Evolutionary conservation across 352 stramenopile species (phyloP).

Genomic region (Phytophthora ramorum): DNA sequence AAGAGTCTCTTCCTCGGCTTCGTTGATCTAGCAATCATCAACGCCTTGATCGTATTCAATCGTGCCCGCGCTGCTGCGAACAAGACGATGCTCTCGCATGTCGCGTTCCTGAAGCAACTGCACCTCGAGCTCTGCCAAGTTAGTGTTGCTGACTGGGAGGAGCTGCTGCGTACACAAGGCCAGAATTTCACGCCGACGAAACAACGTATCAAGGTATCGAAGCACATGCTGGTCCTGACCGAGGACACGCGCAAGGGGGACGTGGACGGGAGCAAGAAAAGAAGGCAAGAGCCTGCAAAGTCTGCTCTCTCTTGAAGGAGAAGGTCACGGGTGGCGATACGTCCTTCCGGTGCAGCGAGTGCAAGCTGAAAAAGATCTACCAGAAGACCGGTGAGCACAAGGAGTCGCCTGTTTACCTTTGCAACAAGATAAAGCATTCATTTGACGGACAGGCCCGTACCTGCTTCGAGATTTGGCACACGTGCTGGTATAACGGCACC

Average conservation of each 20-base stretch:
- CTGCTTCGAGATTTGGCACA: slow-evolving; percentile 1
- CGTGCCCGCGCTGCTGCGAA: background rate
- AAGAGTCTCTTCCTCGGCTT: slow-evolving; percentile 13
- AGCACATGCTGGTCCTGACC: too few relatives aligned
- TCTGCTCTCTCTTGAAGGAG: too few relatives aligned
- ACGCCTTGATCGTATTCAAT: slow-evolving; percentile 5
- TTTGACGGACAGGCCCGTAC: background rate
- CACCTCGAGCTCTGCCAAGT: slow-evolving; percentile 2
- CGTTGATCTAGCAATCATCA: slow-evolving; percentile 8
- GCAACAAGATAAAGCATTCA: background rate
- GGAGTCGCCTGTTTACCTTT: background rate
- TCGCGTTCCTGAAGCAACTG: slow-evolving; percentile 4
- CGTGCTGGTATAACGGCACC: too few relatives aligned
- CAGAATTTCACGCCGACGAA: slow-evolving; percentile 3
- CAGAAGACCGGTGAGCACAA: background rate
- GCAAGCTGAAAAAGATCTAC: background rate
- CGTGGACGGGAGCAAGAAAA: too few relatives aligned
- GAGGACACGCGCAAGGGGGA: too few relatives aligned
- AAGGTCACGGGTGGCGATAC: too few relatives aligned
- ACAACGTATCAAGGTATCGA: too few relatives aligned
- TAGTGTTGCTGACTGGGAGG: too few relatives aligned
- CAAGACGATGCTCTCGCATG: slow-evolving; percentile 4
- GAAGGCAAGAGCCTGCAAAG: too few relatives aligned
- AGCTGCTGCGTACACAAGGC: too few relatives aligned
- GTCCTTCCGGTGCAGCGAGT: slow-evolving; percentile 11